phyloP scores from a whole-genome alignment of 495 filamentous ascomycete species.

The Hypoxylon lenormandii region DNA sequence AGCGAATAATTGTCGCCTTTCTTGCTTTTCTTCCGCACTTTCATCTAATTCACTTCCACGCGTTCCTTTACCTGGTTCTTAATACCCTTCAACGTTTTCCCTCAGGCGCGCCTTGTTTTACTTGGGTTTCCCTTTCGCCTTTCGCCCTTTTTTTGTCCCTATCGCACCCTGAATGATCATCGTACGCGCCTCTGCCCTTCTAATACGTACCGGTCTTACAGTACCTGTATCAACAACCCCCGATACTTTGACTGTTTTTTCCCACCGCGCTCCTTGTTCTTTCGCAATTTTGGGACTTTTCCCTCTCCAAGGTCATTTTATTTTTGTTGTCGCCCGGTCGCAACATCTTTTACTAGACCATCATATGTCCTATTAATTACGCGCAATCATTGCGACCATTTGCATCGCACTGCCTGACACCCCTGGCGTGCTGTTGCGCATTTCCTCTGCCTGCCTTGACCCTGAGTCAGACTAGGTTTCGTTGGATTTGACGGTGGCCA shows the following conservation, averaged over 20 bases:
- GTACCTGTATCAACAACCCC: conserved; percentile 27
- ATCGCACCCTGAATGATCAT: conserved; percentile 41
- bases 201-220: conserved; percentile 32
- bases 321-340: conserved; percentile 50
- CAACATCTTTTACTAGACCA: conserved; percentile 35
- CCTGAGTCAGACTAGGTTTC: conserved; percentile 54
- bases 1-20: conserved; percentile 40
- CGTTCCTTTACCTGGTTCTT: conserved; percentile 48
- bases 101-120: conserved; percentile 41
- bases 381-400: conserved; percentile 37
- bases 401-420: conserved; percentile 24
- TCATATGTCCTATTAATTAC: conserved; percentile 30
- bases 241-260: conserved; percentile 34
- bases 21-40: conserved; percentile 39
- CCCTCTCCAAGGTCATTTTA: conserved; percentile 41
- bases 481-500: conserved; percentile 53
- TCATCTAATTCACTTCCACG: conserved; percentile 40
- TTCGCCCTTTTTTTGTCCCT: conserved; percentile 45
- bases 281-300: conserved; percentile 24
- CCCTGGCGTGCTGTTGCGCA: conserved; percentile 34
- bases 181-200: conserved; percentile 33
- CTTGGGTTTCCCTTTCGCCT: too few species aligned
- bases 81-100: conserved; percentile 47
- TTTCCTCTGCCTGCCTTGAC: conserved; percentile 37
- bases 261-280: conserved; percentile 33